Base-by-base conservation (phyloP, 2,329 filamentous ascomycete species). In the Podosphaera fusca region DNA sequence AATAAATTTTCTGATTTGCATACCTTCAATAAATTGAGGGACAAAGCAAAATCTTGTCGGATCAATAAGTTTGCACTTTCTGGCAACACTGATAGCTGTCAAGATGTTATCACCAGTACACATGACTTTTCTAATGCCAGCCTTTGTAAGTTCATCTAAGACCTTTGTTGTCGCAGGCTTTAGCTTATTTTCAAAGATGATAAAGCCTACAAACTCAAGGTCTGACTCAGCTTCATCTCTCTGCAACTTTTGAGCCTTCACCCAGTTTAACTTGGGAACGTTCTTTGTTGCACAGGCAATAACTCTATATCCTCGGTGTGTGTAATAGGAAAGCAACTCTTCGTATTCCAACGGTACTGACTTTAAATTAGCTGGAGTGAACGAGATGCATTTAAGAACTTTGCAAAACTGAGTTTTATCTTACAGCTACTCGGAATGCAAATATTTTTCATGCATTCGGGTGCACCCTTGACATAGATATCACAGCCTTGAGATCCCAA, bases 131-230 rank as follows among this genome's bases (percentile, higher is more conserved):
- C 87, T 80, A 62, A 98, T 95, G 57, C 85, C 85, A 6, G 94
- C 90, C 56, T 83, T 75, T 36, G 80, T 76, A 2, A 98, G 76
- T 70, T 96, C 89, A 57, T 84, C 77, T 33, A 98, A 79, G 38
- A 95, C 85, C 1, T 76, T 77, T 1, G 85, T 77, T 0, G 90
- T 95, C 29, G 80, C 88, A 1, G 86, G 82, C 69, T 98, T 98
- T 60, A 98, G 73, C 70, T 98, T 98, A 72, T 98, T 98, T 71
- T 98, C 92, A 64, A 98, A 98, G 56, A 98, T 84, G 66, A 98
- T 96, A 70, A 98, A 98, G 4, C 92, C 92, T 40, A 89, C 77
- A 66, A 98, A 96, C 51, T 90, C 81, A 9, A 98, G 77, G 36
- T 81, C 75, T 2, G 79, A 84, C 69, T 98, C 92, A 7, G 85